Percentiles rank a stretch among this genome's conserved stretches.
phyloP scores from a whole-genome alignment of 345 rosid species.

The Dimocarpus longan region DNA sequence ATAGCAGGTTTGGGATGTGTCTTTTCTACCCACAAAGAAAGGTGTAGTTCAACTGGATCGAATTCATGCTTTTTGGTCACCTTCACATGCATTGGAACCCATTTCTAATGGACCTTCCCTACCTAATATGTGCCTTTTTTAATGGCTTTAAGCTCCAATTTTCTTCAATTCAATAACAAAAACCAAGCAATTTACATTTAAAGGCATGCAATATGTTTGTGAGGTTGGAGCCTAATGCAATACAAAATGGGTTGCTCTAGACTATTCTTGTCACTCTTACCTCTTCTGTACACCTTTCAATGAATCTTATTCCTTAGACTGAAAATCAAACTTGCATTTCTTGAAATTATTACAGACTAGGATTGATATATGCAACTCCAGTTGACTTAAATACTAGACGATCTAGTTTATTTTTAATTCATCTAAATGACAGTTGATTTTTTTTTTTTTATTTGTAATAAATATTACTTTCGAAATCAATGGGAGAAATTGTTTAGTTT shows the following conservation, averaged over 20 bases:
- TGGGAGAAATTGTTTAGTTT: no score
- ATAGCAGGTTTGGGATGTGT: constrained; percentile 6
- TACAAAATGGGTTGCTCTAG: not conserved
- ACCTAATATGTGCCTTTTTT: not conserved
- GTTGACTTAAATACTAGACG: not conserved
- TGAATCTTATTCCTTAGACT: not conserved
- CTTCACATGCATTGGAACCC: not conserved
- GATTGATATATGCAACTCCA: not conserved
- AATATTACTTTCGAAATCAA: no score
- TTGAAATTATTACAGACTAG: not conserved
- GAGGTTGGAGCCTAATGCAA: not conserved
- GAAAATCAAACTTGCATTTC: not conserved
- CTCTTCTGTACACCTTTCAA: not conserved
- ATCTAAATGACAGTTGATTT: no score
- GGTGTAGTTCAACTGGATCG: not conserved
- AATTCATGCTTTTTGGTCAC: not conserved
- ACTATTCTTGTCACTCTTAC: not conserved
- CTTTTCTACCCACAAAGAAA: not conserved
- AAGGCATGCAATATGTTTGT: not conserved
- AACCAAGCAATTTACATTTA: not conserved
- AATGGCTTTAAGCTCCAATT: not conserved
- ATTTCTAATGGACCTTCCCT: not conserved
- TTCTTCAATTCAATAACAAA: not conserved
- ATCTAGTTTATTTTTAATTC: no score
- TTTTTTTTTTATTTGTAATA: no score